Evolutionary conservation across 1,284 basidiomycete genomes (phyloP), one percentile per base, ranked within the genome.

Genomic region (Golubevia pallescens): DNA sequence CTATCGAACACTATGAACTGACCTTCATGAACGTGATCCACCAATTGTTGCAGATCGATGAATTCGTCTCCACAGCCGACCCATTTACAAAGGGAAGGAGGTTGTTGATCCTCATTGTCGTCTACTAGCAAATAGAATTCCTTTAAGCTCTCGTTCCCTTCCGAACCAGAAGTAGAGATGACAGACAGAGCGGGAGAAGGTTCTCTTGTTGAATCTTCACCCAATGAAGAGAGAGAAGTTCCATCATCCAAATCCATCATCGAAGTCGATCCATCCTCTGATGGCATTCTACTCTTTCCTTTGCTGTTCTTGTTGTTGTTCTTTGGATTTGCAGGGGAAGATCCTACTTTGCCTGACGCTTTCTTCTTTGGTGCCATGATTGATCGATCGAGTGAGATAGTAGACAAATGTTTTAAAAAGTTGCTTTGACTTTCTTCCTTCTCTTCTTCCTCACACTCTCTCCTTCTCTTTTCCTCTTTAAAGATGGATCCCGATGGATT

Each of bases 21-120:
- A 92, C 92, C 90, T 67, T 90, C 88, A 76, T 93, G 92, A 58
- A 94, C 90, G 77, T 94, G 92, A 13, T 90, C 90, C 69, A 93
- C 92, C 67, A 93, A 88, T 0, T 90, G 90, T 23, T 89, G 89
- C 10, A 93, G 87, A 76, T 92, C 89, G 14, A 88, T 90, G 79
- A 91, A 93, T 2, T 90, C 88, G 68, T 88, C 83, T 1, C 91
- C 91, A 80, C 93, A 93, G 71, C 91, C 91, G 62, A 91, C 91
- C 92, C 92, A 93, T 62, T 89, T 89, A 83, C 92, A 93, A n/a
- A n/a, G n/a, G n/a, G n/a, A n/a, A n/a, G n/a, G n/a, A n/a, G 16
- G 16, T 1, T 16, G 19, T 19, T 53, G 51, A 53, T 16, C 16
- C 19, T 54, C 21, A 23, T 54, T 23, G 19, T 54, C 21, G 53